Conservation (phyloP, 768 basidiomycete genomes). For the Tricholoma matsutake region DNA sequence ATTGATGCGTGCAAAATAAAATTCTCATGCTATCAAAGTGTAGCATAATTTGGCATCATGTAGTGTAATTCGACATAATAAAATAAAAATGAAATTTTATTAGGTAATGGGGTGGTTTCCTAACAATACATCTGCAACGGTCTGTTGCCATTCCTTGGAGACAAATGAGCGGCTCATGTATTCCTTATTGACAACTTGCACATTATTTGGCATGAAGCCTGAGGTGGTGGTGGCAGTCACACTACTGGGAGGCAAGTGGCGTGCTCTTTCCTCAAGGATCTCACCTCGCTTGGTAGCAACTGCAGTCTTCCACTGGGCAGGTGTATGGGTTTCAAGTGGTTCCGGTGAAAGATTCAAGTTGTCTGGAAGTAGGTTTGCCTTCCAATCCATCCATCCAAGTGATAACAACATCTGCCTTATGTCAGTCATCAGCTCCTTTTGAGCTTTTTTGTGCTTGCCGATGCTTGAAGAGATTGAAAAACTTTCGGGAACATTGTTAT, state of each 20-base stretch:
- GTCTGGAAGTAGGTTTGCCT: background rate
- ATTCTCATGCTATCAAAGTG: too few species aligned
- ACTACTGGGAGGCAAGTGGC: background rate
- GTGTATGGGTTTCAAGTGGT: background rate
- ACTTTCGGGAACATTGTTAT: too few species aligned
- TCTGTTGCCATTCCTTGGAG: background rate
- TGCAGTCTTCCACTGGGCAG: slow-evolving; percentile 1
- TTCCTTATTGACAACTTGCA: background rate
- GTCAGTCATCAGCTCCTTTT: background rate
- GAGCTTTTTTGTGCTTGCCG: too few species aligned
- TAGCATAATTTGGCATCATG: too few species aligned
- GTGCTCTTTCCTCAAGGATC: background rate
- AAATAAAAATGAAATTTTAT: too few species aligned
- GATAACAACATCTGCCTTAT: background rate
- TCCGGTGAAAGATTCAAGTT: background rate
- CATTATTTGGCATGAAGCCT: background rate
- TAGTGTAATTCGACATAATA: too few species aligned
- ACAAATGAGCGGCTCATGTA: background rate
- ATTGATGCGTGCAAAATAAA: too few species aligned
- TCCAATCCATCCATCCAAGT: background rate
- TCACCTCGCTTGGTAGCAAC: background rate
- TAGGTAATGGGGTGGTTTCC: too few species aligned
- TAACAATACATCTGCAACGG: slow-evolving; percentile 3
- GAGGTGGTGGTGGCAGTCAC: background rate
- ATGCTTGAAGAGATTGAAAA: too few species aligned